A percentile compares a stretch with the other conserved stretches of the same genome.
Conservation (phyloP, 1,284 basidiomycete genomes). For the Ganoderma leucocontextum region DNA sequence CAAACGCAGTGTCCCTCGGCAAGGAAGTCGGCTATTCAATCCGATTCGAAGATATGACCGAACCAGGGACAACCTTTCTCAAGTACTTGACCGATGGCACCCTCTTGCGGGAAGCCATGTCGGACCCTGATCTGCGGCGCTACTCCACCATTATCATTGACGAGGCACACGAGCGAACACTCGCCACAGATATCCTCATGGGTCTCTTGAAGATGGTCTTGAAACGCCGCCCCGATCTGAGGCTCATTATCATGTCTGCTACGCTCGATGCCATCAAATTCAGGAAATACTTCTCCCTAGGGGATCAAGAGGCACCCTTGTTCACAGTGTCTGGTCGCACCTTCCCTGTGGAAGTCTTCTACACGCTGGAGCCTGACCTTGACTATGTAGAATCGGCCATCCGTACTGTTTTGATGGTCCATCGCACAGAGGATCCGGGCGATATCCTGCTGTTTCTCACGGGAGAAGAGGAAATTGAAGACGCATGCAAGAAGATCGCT, state of each 20-base stretch:
- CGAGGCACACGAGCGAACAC: constrained; percentile 98
- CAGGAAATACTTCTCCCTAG: constrained; percentile 91
- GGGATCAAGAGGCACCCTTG: constrained; percentile 72
- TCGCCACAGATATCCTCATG: constrained; percentile 99
- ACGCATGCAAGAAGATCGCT: constrained; percentile 94
- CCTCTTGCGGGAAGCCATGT: constrained; percentile 96
- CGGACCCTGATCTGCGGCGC: constrained; percentile 87
- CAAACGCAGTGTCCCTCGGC: constrained; percentile 80
- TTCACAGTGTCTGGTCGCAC: constrained; percentile 97
- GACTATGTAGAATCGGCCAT: constrained; percentile 99
- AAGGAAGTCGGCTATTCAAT: constrained; percentile 98
- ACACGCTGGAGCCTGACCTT: constrained; percentile 94
- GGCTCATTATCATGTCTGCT: constrained; percentile 98
- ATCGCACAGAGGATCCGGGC: constrained; percentile 93
- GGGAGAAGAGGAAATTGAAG: constrained; percentile 99
- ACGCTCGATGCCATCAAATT: constrained; percentile 98
- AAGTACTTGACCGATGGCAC: constrained; percentile 99
- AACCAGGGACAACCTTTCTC: constrained; percentile 89
- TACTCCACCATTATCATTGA: constrained; percentile 99
- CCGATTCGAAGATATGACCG: constrained; percentile 98
- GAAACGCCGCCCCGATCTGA: constrained; percentile 87
- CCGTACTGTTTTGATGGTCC: constrained; percentile 96
- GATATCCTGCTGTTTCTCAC: constrained; percentile 97
- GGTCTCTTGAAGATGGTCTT: constrained; percentile 85
- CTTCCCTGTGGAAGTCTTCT: constrained; percentile 96